phyloP scores from a whole-genome alignment of 2,329 filamentous ascomycete species.

The Aspergillus sp. region DNA sequence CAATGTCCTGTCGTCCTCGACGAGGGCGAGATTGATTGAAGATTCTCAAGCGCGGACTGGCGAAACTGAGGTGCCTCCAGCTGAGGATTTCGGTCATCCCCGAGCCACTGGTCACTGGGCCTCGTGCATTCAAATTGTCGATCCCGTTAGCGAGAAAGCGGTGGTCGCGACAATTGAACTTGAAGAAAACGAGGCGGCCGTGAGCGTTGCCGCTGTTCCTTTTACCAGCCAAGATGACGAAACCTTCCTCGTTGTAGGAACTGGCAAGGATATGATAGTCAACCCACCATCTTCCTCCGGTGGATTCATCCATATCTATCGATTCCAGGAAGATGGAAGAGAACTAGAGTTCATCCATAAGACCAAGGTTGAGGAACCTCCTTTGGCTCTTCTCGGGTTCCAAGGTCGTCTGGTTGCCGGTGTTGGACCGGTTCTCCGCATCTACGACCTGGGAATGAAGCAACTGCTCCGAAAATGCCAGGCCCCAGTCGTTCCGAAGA shows the following conservation, averaged over 20 bases:
- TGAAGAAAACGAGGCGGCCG: slow-evolving; percentile 83
- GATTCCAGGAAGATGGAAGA: slow-evolving; percentile 80
- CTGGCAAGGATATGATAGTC: slow-evolving; percentile 81
- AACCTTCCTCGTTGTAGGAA: slow-evolving; percentile 87
- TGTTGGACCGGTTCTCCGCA: slow-evolving; percentile 72
- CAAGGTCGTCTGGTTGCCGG: slow-evolving; percentile 87
- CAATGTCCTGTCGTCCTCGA: slow-evolving; percentile 78
- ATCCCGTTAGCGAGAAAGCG: slow-evolving; percentile 69
- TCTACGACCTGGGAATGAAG: slow-evolving; percentile 91
- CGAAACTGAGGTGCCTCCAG: slow-evolving; percentile 64
- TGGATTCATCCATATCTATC: slow-evolving; percentile 89
- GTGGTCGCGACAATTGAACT: slow-evolving; percentile 77
- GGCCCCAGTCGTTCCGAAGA: slow-evolving; percentile 68
- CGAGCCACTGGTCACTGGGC: slow-evolving; percentile 83
- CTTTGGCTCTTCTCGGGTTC: slow-evolving; percentile 85
- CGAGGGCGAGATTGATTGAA: slow-evolving; percentile 67
- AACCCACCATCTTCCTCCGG: slow-evolving; percentile 69
- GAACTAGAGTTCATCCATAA: slow-evolving; percentile 94
- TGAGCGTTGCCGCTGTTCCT: slow-evolving; percentile 76
- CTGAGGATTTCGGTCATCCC: slow-evolving; percentile 85
- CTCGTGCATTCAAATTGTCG: slow-evolving; percentile 88
- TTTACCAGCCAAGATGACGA: slow-evolving; percentile 89
- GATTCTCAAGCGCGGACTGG: slow-evolving; percentile 69
- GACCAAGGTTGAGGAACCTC: slow-evolving; percentile 84
- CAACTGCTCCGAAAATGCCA: slow-evolving; percentile 91